phyloP scores from a whole-genome alignment of 2,329 filamentous ascomycete genomes.

The Aspergillus floridensis region DNA sequence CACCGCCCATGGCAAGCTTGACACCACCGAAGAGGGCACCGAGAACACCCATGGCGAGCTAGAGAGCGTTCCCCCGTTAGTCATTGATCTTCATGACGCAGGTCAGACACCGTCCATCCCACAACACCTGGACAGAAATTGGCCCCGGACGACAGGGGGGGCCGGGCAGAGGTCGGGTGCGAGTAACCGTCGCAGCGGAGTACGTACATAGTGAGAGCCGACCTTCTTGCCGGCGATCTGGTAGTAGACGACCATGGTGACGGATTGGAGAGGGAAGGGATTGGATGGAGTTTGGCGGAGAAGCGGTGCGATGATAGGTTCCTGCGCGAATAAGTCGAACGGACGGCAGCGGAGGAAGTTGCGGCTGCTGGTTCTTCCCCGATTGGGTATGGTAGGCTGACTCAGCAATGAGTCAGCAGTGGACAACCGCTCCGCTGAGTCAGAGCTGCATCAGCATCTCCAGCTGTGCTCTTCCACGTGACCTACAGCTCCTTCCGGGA shows the following conservation, averaged over 20 bases:
- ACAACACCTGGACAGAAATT: slow-evolving; percentile 1
- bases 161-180: slow-evolving; percentile 22
- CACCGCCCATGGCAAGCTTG: slow-evolving; percentile 46
- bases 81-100: not conserved
- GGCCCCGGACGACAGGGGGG: not conserved
- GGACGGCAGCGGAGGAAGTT: slow-evolving; percentile 19
- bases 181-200: slow-evolving; percentile 5
- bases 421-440: not conserved
- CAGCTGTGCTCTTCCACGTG: not conserved
- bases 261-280: slow-evolving; percentile 22
- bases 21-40: slow-evolving; percentile 49
- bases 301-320: slow-evolving; percentile 30
- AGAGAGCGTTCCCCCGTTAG: slow-evolving; percentile 17
- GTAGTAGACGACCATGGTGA: slow-evolving; percentile 54
- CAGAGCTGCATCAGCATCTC: slow-evolving; percentile 9
- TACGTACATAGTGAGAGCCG: slow-evolving; percentile 53
- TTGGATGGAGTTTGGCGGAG: slow-evolving; percentile 11
- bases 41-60: slow-evolving; percentile 63
- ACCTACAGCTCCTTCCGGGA: slow-evolving; percentile 10
- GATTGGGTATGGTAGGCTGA: slow-evolving; percentile 7
- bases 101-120: not conserved
- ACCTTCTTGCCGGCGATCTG: slow-evolving; percentile 52
- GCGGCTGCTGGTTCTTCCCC: slow-evolving; percentile 12
- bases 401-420: slow-evolving; percentile 5
- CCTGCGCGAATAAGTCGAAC: slow-evolving; percentile 18